Evolutionary conservation across 495 filamentous ascomycete species (phyloP), one percentile per base, ranked within the genome.

Genomic region (Mytilinidion resinicola): DNA sequence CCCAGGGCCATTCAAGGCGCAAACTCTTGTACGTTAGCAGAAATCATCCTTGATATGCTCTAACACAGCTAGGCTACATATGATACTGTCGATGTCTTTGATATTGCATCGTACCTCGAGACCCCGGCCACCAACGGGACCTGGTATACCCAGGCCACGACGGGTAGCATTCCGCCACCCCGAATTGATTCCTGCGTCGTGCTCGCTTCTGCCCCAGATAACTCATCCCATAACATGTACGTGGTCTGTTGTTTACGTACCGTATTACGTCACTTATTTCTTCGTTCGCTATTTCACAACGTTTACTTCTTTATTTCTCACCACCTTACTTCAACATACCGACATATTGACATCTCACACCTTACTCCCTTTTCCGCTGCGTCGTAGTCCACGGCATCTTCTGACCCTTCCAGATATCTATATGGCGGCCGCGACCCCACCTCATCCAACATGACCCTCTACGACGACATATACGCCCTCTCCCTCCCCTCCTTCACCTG

Each of bases 401-500:
- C 15, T 25, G 19, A 9, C 34, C 25, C 33, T 10, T 9, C 0
- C 14, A 59, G 48, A 19, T 59, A 62, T 14, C 17, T 67, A 3
- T 86, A 81, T 56, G 69, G 82, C 51, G 84, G 82, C 0, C 49
- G 82, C 15, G 46, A 75, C 37, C 65, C 61, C 11, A 49, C 46
- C 14, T 37, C 62, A 0, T 14, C 46, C 15, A 53, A 63, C 3
- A 38, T 65, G 9, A 59, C 62, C 12, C 78, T 76, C 41, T 81
- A 70, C 10, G 85, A 88, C 61, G 83, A 88, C 53, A 83, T 91
- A 9, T 90, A 86, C 70, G 79, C 90, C 12, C 67, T 93, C 20
- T 88, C 87, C 0, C 67, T 91, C n/a, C 88, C 89, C 0, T 83
- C 86, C 0, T 91, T 92, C 69, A 81, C 73, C 17, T 92, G 88